Evolutionary conservation across 106 monocot genomes (phyloP).

Genomic region (Xerophyta viscosa): DNA sequence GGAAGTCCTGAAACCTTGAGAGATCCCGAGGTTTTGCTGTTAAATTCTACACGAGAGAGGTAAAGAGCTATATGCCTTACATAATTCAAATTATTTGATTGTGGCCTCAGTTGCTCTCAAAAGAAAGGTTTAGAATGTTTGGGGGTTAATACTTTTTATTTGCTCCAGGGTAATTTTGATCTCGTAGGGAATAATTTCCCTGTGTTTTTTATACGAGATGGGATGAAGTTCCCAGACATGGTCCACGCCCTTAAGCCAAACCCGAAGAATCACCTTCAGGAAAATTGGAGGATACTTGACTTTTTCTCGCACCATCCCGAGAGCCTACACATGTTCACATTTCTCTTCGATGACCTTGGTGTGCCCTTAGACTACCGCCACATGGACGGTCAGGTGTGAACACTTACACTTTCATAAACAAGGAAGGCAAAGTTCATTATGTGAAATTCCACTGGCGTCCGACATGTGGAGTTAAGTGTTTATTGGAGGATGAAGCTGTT

Average conservation of each 20-base stretch:
- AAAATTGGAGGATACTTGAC: conserved; percentile 72
- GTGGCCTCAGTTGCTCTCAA: too few species aligned
- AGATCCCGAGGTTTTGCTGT: conserved; percentile 76
- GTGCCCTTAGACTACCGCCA: conserved; percentile 58
- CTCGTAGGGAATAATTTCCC: conserved; percentile 82
- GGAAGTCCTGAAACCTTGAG: conserved; percentile 78
- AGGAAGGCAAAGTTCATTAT: conserved; percentile 48
- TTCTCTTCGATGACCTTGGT: conserved; percentile 72
- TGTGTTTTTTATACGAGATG: conserved; percentile 74
- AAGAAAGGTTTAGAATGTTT: too few species aligned
- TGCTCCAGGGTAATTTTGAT: conserved; percentile 64
- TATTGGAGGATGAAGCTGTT: conserved; percentile 59
- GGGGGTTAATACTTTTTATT: too few species aligned
- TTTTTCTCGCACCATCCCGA: conserved; percentile 86
- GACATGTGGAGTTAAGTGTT: conserved; percentile 62
- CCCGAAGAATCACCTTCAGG: conserved; percentile 65
- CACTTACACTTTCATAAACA: conserved; percentile 60
- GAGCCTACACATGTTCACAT: conserved; percentile 68
- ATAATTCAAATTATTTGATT: too few species aligned
- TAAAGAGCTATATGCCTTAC: conserved; percentile 1
- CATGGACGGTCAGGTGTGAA: conserved; percentile 80
- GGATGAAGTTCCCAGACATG: conserved; percentile 82
- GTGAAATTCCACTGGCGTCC: conserved; percentile 83
- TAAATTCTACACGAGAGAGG: conserved; percentile 85
- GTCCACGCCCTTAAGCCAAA: conserved; percentile 76